Conservation (phyloP, 2,329 filamentous ascomycete genomes). For the Cercospora sesami region DNA sequence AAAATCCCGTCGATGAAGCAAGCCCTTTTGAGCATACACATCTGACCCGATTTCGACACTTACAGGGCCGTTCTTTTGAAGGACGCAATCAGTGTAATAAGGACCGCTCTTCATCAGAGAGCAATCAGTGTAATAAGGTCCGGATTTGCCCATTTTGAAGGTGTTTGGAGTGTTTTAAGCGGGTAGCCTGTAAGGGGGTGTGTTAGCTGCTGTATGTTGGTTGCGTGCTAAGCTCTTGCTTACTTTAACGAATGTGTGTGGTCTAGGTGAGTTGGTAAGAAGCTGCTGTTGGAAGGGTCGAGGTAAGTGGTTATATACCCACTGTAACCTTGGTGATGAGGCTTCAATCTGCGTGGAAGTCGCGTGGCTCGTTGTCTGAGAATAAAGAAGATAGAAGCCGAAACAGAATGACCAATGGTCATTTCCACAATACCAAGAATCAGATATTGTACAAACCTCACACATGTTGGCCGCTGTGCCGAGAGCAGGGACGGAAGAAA, state of each 20-base stretch:
- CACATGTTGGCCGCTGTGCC: no score
- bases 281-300: not conserved
- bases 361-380: not conserved
- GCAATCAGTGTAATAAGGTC: not conserved
- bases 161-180: not conserved
- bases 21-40: not conserved
- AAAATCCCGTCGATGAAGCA: not conserved
- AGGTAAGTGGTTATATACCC: not conserved
- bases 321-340: not conserved
- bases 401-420: not conserved
- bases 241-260: not conserved
- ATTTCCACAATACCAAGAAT: no score
- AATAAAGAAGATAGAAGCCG: not conserved
- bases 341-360: not conserved
- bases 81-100: not conserved
- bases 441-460: no score
- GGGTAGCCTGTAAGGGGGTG: not conserved
- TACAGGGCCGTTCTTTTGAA: not conserved
- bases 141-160: constrained; percentile 1
- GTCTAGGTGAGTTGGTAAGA: not conserved
- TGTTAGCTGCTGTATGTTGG: not conserved
- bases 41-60: not conserved
- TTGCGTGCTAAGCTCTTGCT: not conserved
- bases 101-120: not conserved
- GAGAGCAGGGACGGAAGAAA: no score